phyloP scores from a whole-genome alignment of 202 grass and related monocot species.

The Dendrocalamus latiflorus region DNA sequence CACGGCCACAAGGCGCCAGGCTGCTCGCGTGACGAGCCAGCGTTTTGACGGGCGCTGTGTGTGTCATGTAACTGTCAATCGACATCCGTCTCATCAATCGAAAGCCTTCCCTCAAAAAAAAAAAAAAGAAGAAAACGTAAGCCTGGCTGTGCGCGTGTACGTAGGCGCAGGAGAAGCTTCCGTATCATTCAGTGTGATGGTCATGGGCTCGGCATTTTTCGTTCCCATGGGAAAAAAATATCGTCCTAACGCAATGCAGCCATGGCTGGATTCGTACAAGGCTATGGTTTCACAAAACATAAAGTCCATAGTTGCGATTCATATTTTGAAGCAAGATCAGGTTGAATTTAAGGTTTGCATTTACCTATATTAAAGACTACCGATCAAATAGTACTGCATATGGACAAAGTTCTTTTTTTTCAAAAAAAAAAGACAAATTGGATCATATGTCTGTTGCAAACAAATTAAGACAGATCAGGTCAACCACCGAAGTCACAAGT shows the following conservation, averaged over 20 bases:
- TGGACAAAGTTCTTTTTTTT: neutral
- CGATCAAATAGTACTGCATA: neutral
- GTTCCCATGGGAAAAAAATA: neutral
- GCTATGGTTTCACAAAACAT: too few relatives aligned
- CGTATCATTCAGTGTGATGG: neutral
- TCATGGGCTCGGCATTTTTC: neutral
- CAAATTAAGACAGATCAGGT: too few relatives aligned
- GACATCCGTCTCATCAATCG: conserved; percentile 2
- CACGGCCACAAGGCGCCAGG: neutral
- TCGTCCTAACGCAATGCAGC: neutral
- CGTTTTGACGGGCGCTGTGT: neutral
- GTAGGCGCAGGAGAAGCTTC: conserved; percentile 19
- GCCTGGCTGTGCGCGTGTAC: conserved; percentile 8
- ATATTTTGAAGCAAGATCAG: neutral
- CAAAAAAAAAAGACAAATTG: too few relatives aligned
- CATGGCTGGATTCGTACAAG: too few relatives aligned
- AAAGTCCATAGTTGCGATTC: neutral
- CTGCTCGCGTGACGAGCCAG: neutral
- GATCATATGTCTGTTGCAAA: too few relatives aligned
- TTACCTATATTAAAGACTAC: neutral
- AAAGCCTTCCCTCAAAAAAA: too few relatives aligned
- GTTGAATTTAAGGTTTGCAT: neutral
- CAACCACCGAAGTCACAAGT: too few relatives aligned
- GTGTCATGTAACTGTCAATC: neutral
- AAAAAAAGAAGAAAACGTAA: too few relatives aligned